Base-by-base conservation (phyloP, 306 rosid genomes). In the Sesbania bispinosa region DNA sequence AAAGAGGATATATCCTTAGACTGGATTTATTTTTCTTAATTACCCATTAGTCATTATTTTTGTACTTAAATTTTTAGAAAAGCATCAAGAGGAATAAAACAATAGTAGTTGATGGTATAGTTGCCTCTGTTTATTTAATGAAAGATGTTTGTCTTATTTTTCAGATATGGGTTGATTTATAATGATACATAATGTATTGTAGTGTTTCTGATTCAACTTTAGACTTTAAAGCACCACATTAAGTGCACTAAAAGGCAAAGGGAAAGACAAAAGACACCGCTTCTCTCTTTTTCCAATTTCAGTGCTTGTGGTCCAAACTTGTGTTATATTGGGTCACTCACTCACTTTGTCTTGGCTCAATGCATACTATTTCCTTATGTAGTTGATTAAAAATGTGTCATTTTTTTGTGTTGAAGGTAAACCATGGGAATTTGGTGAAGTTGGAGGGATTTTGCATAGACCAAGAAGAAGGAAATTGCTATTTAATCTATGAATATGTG, bases 401-500 rank as follows among this genome's bases (percentile, higher is more conserved):
- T 53, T 61, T 45, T 62, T 5, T 6, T 67, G 3, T 71, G 55
- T 54, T 80, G 87, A 67, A 94, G 98, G 96, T 94, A 30, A 94
- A 94, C 85, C 98, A 94, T 79, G 98, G 98, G 75, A 94, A 80
- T 79, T 62, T 94, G 78, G 97, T 94, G 88, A 94, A 86, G 85
- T 73, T 94, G 45, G 98, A 90, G 41, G 98, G 98, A 29, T 94
- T 94, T 52, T 89, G 98, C 91, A 80, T 91, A 39, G 97, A 90
- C 74, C 69, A 69, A 8, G 90, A 79, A 16, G 92, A 86, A 81
- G 86, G 79, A 33, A 87, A 73, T 26, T 94, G 98, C 84, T 90
- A 83, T 79, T 84, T 94, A 21, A 84, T 91, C 9, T 94, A 94
- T 10, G 98, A 91, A 76, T 91, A 74, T 48, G 95, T 94, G 0